phyloP scores from a whole-genome alignment of 371 early-diverging fungal species.

The Dinochytrium kinnereticum region DNA sequence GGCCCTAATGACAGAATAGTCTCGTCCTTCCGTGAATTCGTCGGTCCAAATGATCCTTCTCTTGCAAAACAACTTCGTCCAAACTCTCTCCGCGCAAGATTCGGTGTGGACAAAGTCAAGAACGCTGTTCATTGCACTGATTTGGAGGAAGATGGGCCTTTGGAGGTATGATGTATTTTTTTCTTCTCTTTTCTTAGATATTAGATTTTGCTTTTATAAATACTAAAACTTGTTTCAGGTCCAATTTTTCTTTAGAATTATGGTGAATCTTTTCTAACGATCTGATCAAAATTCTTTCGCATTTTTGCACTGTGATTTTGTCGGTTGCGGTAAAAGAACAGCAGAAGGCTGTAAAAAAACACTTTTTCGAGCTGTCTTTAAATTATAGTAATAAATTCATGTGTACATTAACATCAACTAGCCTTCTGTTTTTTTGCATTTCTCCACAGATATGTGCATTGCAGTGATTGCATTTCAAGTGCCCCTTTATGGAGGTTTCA shows the following conservation, averaged over 20 bases:
- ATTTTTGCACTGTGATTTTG: too few relatives aligned
- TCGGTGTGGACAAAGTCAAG: slow-evolving; percentile 51
- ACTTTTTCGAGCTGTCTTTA: too few relatives aligned
- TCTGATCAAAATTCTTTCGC: too few relatives aligned
- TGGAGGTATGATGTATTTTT: slow-evolving; percentile 47
- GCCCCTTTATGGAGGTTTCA: too few relatives aligned
- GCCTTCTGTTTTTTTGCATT: too few relatives aligned
- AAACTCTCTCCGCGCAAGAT: slow-evolving; percentile 51
- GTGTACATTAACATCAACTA: too few relatives aligned
- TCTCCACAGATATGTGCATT: too few relatives aligned
- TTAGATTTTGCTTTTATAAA: background rate
- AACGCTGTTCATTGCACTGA: slow-evolving; percentile 62
- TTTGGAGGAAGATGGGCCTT: slow-evolving; percentile 53
- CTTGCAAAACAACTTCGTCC: slow-evolving; percentile 50
- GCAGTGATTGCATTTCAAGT: too few relatives aligned
- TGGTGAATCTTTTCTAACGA: slow-evolving; percentile 27
- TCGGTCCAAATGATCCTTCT: slow-evolving; percentile 54
- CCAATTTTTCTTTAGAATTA: slow-evolving; percentile 47
- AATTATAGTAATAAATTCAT: too few relatives aligned
- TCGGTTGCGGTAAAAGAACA: too few relatives aligned
- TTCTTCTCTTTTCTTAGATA: background rate
- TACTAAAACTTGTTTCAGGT: slow-evolving; percentile 24
- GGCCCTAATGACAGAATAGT: slow-evolving; percentile 39
- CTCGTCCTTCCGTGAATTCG: slow-evolving; percentile 49
- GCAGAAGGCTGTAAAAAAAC: too few relatives aligned